A percentile compares a stretch with the other conserved stretches of the same genome.
phyloP scores from a whole-genome alignment of 2,329 filamentous ascomycete species.

The Coniochaeta sp. region DNA sequence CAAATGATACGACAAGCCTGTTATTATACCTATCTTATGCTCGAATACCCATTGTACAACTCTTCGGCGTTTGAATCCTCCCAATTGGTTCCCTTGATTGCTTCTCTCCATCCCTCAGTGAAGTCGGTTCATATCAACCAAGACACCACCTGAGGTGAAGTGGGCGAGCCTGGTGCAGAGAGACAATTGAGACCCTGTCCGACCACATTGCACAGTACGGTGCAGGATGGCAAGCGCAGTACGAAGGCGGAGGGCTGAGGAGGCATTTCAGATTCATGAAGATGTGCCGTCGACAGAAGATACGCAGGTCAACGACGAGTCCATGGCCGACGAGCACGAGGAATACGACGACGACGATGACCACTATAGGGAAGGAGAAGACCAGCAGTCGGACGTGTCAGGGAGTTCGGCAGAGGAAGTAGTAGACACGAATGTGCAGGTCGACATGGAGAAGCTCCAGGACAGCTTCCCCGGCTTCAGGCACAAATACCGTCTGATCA shows the following conservation, averaged over 20 bases:
- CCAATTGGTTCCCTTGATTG: background rate
- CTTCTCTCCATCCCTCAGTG: background rate
- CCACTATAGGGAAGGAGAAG: constrained; percentile 30
- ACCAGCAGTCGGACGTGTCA: constrained; percentile 34
- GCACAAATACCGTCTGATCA: constrained; percentile 81
- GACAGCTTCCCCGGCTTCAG: constrained; percentile 77
- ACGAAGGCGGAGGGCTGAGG: constrained; percentile 24
- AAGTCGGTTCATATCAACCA: background rate
- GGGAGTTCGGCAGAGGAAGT: constrained; percentile 52
- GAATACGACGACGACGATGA: constrained; percentile 24
- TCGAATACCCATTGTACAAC: background rate
- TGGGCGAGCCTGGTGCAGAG: background rate
- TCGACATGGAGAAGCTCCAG: constrained; percentile 84
- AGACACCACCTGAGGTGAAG: background rate
- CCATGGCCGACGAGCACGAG: constrained; percentile 20
- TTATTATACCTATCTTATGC: background rate
- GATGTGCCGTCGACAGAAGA: constrained; percentile 40
- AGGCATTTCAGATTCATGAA: constrained; percentile 39
- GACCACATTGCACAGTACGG: background rate
- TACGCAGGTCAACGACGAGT: constrained; percentile 40
- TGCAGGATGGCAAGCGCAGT: background rate
- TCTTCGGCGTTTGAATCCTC: background rate
- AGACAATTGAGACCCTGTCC: background rate
- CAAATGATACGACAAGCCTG: background rate
- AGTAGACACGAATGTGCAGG: constrained; percentile 62